Base-by-base conservation (phyloP, 768 basidiomycete genomes). In the Xerocomellus dryophilus region DNA sequence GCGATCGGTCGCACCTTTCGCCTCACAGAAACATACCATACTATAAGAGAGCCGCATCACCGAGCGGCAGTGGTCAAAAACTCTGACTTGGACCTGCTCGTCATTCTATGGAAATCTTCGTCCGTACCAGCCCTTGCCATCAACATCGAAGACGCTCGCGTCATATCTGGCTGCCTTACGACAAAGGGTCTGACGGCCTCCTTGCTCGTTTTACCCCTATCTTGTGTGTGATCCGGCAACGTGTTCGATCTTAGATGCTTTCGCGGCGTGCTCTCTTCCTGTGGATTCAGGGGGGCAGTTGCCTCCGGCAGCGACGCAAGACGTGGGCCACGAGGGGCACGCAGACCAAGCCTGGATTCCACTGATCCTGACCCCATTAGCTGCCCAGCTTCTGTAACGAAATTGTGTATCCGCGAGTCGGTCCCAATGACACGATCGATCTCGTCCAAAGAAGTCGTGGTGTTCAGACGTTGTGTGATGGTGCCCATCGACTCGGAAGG, bases 191-290 rank as follows among this genome's bases (percentile, higher is more conserved):
- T 58, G 40, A 66, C 57, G 2, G 31, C n/a, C 7, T 55, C 60
- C 34, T 54, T 60, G 39, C 20, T 38, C 39, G 17, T 64, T 39
- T 66, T 61, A 25, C 73, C 64, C 58, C 78, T 80, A 48, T 78
- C 73, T 51, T 76, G 73, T 5, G 78, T 73, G 43, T 77, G 77
- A 32, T 61, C 58, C 34, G 76, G 65, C 66, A 83, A 80, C 18
- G 67, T 70, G 40, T 61, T 59, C 18, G 58, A 57, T 53, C 54
- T 58, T 43, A 21, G 21, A 21, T 58, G 56, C 61, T 56, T 65
- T 54, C 54, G 62, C 48, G 62, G 61, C 32, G 61, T 58, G 59
- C 61, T 62, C 60, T 64, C 52, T 56, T 58, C 56, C 53, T 63
- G 57, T 35, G 62, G 41, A 53, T 20, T 35, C 47, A 47, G 34